phyloP scores from a whole-genome alignment of 352 stramenopile genomes.

The Phytophthora cactorum region DNA sequence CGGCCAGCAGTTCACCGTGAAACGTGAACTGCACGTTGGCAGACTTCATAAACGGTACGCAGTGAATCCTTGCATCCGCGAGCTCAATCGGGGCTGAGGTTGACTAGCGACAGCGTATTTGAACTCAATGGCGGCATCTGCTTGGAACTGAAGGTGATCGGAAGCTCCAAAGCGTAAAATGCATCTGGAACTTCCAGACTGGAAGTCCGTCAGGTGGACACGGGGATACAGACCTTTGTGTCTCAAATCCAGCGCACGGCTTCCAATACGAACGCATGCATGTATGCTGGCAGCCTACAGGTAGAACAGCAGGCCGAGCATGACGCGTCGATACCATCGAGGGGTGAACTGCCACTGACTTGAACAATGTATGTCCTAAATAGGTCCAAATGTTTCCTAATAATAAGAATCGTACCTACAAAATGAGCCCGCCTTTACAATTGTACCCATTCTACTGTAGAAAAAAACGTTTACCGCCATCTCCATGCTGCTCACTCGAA shows the following conservation, averaged over 20 bases:
- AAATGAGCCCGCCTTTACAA: conserved; percentile 2
- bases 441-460: conserved; percentile 22
- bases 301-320: not conserved
- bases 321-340: not conserved
- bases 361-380: conserved; percentile 19
- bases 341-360: conserved; percentile 19
- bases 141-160: not conserved
- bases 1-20: conserved; percentile 5
- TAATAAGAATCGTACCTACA: too few species aligned
- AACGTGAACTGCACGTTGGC: not conserved
- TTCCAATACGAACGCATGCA: too few species aligned
- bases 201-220: not conserved
- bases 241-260: not conserved
- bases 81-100: not conserved
- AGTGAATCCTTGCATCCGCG: conserved; percentile 17
- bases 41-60: conserved; percentile 15
- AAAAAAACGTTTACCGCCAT: conserved; percentile 4
- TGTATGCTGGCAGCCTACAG: not conserved
- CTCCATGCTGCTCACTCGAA: conserved; percentile 11
- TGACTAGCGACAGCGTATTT: too few species aligned
- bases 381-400: not conserved
- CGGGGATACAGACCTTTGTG: not conserved
- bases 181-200: not conserved
- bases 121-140: not conserved
- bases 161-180: not conserved